A percentile compares a stretch with the other conserved stretches of the same genome.
These are phyloP conservation scores for Pichia sp. DNA, from an alignment of 1,139 yeast genomes.

Conservation along the genomic window DNA sequence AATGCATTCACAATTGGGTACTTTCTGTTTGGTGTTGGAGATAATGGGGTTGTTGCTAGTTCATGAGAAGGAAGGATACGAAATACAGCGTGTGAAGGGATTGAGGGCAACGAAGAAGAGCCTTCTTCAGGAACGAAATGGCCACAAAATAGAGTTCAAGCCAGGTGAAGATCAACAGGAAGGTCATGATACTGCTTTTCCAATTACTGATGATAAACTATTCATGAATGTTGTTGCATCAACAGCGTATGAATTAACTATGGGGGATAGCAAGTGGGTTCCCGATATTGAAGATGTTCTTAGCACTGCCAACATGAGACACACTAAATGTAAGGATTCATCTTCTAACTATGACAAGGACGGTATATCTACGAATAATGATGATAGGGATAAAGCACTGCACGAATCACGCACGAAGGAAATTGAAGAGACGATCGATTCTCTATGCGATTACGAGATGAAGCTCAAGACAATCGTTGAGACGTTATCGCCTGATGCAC, in stretches of 20 bases:
- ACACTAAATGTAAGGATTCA: too few species aligned
- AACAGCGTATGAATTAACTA: slow-evolving; percentile 27
- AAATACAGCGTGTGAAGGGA: slow-evolving; percentile 66
- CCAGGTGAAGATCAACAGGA: not conserved
- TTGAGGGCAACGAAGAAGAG: slow-evolving; percentile 38
- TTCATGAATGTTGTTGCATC: slow-evolving; percentile 25
- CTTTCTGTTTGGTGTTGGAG: slow-evolving; percentile 59
- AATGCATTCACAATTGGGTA: slow-evolving; percentile 30
- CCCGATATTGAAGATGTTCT: not conserved
- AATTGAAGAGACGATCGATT: slow-evolving; percentile 8
- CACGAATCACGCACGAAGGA: slow-evolving; percentile 3
- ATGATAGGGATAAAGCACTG: slow-evolving; percentile 1
- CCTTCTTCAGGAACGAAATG: slow-evolving; percentile 3
- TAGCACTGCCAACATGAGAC: not conserved
- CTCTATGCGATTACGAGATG: slow-evolving; percentile 13
- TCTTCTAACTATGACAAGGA: slow-evolving; percentile 1
- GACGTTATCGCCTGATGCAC: not conserved
- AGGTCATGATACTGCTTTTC: slow-evolving; percentile 14
- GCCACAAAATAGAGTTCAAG: too few species aligned
- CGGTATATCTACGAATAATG: slow-evolving; percentile 7
- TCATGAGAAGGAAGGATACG: slow-evolving; percentile 31
- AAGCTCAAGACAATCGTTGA: slow-evolving; percentile 7
- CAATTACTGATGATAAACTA: slow-evolving; percentile 18
- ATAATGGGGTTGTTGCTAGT: slow-evolving; percentile 68
- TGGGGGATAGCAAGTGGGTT: slow-evolving; percentile 9